Percentiles rank a stretch among this genome's conserved stretches.
Conservation (phyloP, 805 yeast species). For the Pichia paraexigua region DNA sequence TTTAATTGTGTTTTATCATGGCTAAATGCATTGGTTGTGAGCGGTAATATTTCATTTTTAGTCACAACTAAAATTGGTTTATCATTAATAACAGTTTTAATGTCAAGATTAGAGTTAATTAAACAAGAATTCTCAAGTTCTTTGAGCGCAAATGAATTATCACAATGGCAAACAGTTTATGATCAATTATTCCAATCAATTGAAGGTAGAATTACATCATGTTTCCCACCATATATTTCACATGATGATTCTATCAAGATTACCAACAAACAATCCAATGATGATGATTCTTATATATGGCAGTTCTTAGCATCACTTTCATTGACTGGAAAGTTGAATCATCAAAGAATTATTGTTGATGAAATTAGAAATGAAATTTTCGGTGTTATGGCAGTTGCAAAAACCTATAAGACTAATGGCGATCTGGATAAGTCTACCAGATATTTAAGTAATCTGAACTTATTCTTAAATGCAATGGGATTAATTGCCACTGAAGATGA, state of each 20-base stretch:
- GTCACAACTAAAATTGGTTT: slow-evolving; percentile 72
- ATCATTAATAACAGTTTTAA: slow-evolving; percentile 78
- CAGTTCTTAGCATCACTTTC: slow-evolving; percentile 93
- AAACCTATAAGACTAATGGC: slow-evolving; percentile 30
- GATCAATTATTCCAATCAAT: slow-evolving; percentile 72
- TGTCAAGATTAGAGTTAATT: slow-evolving; percentile 86
- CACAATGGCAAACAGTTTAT: slow-evolving; percentile 73
- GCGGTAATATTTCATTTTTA: slow-evolving; percentile 63
- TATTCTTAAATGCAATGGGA: slow-evolving; percentile 95
- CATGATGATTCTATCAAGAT: slow-evolving; percentile 26
- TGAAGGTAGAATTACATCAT: slow-evolving; percentile 65
- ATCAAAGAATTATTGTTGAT: slow-evolving; percentile 89
- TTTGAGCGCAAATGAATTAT: slow-evolving; percentile 46
- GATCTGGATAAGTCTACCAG: slow-evolving; percentile 45
- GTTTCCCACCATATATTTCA: slow-evolving; percentile 67
- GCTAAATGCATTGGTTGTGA: slow-evolving; percentile 59
- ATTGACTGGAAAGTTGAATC: slow-evolving; percentile 80
- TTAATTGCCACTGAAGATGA: slow-evolving; percentile 85
- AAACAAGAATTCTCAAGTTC: slow-evolving; percentile 61
- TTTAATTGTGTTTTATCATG: slow-evolving; percentile 74
- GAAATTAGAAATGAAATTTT: slow-evolving; percentile 91
- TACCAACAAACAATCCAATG: slow-evolving; percentile 27
- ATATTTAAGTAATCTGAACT: slow-evolving; percentile 65
- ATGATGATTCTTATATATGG: slow-evolving; percentile 87
- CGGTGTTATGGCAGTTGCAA: slow-evolving; percentile 75